These are phyloP conservation scores for Penicillium rolfsii DNA, from an alignment of 2,329 filamentous ascomycete genomes.

Conservation along the genomic window DNA sequence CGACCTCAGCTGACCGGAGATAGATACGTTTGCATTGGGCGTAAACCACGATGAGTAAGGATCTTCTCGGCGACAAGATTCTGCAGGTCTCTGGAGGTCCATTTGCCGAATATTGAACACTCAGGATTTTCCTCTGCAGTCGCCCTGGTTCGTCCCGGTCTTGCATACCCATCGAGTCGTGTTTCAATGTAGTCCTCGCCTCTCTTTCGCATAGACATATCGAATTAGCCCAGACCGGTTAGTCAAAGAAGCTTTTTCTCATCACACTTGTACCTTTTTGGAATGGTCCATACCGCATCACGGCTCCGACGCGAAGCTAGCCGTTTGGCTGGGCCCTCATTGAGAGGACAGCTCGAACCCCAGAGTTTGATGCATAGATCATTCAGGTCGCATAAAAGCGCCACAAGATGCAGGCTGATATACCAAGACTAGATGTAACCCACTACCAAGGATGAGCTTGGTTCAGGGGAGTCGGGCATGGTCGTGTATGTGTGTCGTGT, in stretches of 20 bases:
- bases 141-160: background rate
- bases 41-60: constrained; percentile 35
- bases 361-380: background rate
- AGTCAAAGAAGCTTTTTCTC: constrained; percentile 22
- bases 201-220: constrained; percentile 19
- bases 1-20: constrained; percentile 24
- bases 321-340: background rate
- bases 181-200: constrained; percentile 15
- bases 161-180: background rate
- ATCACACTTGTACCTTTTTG: constrained; percentile 4
- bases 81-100: background rate
- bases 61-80: background rate
- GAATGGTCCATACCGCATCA: background rate
- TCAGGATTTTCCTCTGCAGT: background rate
- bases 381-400: constrained; percentile 12
- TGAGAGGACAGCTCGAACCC: background rate
- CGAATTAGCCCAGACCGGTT: constrained; percentile 25
- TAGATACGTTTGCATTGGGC: constrained; percentile 50
- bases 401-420: background rate
- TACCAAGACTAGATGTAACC: background rate
- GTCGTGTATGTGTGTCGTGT: background rate
- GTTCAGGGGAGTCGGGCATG: background rate
- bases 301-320: background rate
- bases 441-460: background rate
- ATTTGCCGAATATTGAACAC: background rate